Evolutionary conservation across 1,284 basidiomycete species (phyloP).

Genomic region (Cronartium ribicola): DNA sequence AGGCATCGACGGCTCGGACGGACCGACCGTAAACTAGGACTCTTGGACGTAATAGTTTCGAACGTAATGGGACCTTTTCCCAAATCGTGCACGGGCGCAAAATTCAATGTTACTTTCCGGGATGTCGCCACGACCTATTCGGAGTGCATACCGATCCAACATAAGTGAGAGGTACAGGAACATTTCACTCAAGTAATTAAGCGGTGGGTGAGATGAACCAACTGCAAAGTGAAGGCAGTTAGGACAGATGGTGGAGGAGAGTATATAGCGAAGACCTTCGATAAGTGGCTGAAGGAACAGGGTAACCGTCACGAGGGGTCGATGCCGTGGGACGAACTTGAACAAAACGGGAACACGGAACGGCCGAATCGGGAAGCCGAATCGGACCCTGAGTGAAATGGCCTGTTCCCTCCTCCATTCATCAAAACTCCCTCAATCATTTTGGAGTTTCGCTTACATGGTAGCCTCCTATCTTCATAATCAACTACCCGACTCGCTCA

Average conservation of each 20-base stretch:
- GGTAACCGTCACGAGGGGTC: background rate
- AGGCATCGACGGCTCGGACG: background rate
- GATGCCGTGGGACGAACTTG: background rate
- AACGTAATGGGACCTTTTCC: conserved; percentile 19
- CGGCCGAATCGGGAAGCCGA: background rate
- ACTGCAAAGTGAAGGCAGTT: background rate
- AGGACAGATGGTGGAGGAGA: conserved; percentile 4
- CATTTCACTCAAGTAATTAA: background rate
- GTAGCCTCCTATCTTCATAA: conserved; percentile 1
- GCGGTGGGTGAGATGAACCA: background rate
- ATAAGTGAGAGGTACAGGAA: background rate
- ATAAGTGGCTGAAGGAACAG: background rate
- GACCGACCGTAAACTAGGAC: background rate
- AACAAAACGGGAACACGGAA: background rate
- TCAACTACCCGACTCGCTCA: background rate
- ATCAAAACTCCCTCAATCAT: background rate
- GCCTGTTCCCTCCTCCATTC: background rate
- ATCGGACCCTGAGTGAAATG: background rate
- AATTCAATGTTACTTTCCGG: conserved; percentile 3
- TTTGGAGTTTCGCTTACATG: background rate
- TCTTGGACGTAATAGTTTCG: no score
- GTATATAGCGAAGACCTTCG: conserved; percentile 2
- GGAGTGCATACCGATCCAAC: background rate
- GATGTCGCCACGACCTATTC: conserved; percentile 20
- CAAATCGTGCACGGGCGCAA: background rate